phyloP scores from a whole-genome alignment of 108 stramenopile genomes.

The Skeletonema tropicum region DNA sequence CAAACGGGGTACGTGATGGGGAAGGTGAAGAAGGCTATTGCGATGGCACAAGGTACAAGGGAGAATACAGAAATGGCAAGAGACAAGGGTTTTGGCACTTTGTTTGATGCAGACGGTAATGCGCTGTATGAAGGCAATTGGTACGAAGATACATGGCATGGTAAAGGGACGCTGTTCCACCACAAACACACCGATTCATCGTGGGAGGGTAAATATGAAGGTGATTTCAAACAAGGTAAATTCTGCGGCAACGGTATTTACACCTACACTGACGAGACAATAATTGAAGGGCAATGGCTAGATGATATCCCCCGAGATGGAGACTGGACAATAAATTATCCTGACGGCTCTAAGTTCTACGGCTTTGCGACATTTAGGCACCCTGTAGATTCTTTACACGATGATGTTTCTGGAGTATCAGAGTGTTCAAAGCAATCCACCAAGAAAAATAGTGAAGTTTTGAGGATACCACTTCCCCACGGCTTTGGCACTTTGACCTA shows the following conservation, averaged over 20 bases:
- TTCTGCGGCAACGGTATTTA: conserved; percentile 39
- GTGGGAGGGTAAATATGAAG: conserved; percentile 36
- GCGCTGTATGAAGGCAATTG: conserved; percentile 44
- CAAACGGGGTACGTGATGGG: conserved; percentile 39
- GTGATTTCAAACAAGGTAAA: conserved; percentile 33
- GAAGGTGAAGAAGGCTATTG: conserved; percentile 38
- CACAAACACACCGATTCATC: conserved; percentile 9
- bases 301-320: conserved; percentile 42
- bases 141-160: conserved; percentile 36
- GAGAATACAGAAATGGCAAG: conserved; percentile 36
- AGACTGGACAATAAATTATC: conserved; percentile 51
- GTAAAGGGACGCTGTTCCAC: conserved; percentile 22
- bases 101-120: conserved; percentile 19
- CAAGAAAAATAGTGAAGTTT: background rate
- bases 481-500: conserved; percentile 44
- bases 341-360: conserved; percentile 44
- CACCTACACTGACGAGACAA: conserved; percentile 34
- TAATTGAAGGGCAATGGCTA: conserved; percentile 48
- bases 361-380: conserved; percentile 42
- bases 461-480: conserved; percentile 40
- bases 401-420: conserved; percentile 8
- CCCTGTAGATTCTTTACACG: conserved; percentile 12
- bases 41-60: conserved; percentile 30
- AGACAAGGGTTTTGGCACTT: conserved; percentile 41
- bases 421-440: conserved; percentile 1